Evolutionary conservation across 192 early-diverging fungal species (phyloP), one percentile per base, ranked within the genome.

Genomic region (Coemansia sp.): DNA sequence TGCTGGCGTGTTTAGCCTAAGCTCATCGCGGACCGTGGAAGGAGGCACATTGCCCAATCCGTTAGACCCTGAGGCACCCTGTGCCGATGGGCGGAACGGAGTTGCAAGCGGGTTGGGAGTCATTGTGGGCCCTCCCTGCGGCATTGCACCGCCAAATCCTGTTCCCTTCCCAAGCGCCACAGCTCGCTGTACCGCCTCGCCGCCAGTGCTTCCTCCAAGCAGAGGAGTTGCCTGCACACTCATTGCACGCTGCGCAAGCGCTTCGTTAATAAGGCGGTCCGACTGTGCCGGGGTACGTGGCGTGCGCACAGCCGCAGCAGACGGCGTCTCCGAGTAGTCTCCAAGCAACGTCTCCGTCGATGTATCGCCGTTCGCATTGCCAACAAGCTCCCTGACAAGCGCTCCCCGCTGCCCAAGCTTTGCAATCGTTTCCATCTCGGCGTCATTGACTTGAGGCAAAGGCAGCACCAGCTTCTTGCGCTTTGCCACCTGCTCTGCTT

Each of bases 351-450:
- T 82, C 29, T 79, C 79, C 2, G 91, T 85, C 33, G 89, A 81
- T n/a, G 63, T 79, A 27, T 80, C 59, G 61, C 47, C 76, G 75
- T 27, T 42, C 5, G 81, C 85, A 15, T 80, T 87, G 19, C 70
- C 75, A 3, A 94, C 90, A 31, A 94, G 72, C 13, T 85, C 82
- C 50, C 84, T 85, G 9, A 91, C 88, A 44, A 84, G 84, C 58
- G 92, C 88, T 22, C 91, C 90, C 50, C 88, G 87, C 54, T 86
- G 84, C 5, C 95, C 94, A 31, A 97, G 85, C 74, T 95, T 95
- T 23, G 94, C 90, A 54, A 97, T 90, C 41, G 91, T 89, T 33
- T 96, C 95, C 29, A 99, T 68, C 70, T 99, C 97, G 7, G 78
- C 77, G 58, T 96, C 93, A 41, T 87, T 85, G 8, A 99, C 89